These are phyloP conservation scores for Gonapodya prolifera DNA, from an alignment of 192 early-diverging fungal genomes.

Conservation along the genomic window DNA sequence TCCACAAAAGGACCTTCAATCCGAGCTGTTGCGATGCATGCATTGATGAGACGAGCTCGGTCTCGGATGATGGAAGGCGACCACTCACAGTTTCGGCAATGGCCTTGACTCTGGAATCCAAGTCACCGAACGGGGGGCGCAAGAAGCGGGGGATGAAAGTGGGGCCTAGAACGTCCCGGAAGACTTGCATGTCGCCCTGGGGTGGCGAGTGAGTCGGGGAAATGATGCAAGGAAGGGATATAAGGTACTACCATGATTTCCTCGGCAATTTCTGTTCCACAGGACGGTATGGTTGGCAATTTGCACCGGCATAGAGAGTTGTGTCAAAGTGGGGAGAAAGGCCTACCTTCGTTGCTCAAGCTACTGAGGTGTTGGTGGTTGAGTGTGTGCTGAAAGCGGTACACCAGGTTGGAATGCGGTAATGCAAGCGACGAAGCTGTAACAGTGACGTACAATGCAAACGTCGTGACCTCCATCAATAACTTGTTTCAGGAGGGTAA, in stretches of 20 bases:
- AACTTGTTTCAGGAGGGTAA: not conserved
- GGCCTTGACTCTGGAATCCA: not conserved
- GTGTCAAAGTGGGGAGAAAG: too few species aligned
- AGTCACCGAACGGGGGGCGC: not conserved
- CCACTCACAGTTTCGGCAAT: not conserved
- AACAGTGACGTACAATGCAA: too few species aligned
- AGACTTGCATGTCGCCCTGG: not conserved
- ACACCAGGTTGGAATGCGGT: not conserved
- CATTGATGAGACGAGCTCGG: too few species aligned
- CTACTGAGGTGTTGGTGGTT: not conserved
- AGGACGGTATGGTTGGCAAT: too few species aligned
- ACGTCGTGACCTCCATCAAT: not conserved
- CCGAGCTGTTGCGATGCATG: conserved; percentile 6
- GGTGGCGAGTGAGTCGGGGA: too few species aligned
- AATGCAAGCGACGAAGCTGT: not conserved
- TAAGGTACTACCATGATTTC: not conserved
- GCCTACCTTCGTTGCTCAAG: not conserved
- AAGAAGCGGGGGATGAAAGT: not conserved
- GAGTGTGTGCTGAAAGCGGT: not conserved
- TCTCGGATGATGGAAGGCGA: too few species aligned
- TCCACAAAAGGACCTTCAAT: not conserved
- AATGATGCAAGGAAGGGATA: too few species aligned
- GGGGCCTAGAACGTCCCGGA: not conserved
- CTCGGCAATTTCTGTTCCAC: not conserved
- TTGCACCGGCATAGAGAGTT: too few species aligned